These are phyloP conservation scores for Chaetomium sp. DNA, from an alignment of 2,329 filamentous ascomycete genomes.

Conservation along the genomic window DNA sequence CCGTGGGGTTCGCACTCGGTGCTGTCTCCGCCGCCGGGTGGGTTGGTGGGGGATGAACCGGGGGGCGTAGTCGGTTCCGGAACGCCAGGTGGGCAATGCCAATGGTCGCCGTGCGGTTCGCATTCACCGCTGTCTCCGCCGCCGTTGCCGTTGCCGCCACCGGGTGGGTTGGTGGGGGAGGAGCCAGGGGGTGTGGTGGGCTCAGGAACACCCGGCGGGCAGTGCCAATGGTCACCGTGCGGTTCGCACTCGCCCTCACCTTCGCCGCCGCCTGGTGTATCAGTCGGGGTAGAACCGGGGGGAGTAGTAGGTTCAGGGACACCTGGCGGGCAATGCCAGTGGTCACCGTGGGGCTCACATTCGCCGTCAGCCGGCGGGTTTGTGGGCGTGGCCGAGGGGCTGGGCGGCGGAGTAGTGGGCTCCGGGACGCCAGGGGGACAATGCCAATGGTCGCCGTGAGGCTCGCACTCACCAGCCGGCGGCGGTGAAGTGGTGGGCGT, in stretches of 20 bases:
- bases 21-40: neutral
- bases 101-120: conserved; percentile 7
- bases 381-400: neutral
- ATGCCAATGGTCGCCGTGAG: conserved; percentile 16
- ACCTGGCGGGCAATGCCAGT: conserved; percentile 17
- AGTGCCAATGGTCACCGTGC: conserved; percentile 11
- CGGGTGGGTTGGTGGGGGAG: no score
- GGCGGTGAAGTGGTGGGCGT: neutral
- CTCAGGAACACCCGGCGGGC: conserved; percentile 15
- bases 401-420: conserved; percentile 12
- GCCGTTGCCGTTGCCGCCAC: neutral
- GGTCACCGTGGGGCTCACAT: conserved; percentile 18
- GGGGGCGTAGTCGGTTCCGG: conserved; percentile 16
- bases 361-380: neutral
- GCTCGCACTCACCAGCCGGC: neutral
- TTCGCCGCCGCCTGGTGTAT: neutral
- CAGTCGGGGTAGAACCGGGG: neutral
- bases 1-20: neutral
- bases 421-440: conserved; percentile 18
- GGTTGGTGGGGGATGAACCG: no score
- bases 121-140: no score
- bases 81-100: conserved; percentile 16
- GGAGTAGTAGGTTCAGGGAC: conserved; percentile 23
- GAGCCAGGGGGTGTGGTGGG: conserved; percentile 11
- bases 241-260: neutral